These are phyloP conservation scores for Pouteria campechiana DNA, from an alignment of 179 eudicot species.

Conservation along the genomic window DNA sequence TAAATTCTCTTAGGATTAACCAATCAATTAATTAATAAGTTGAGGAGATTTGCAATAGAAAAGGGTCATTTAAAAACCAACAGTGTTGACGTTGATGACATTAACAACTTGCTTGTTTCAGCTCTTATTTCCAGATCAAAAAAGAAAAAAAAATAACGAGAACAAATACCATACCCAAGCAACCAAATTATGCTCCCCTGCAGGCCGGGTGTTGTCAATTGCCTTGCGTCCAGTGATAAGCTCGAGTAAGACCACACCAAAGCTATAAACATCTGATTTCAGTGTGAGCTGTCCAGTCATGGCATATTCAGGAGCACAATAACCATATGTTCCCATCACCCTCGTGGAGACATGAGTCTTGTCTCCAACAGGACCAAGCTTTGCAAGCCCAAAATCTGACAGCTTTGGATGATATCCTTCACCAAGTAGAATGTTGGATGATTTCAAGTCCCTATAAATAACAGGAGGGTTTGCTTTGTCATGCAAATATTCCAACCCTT, in stretches of 20 bases:
- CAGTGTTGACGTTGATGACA: too few relatives aligned
- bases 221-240: constrained; percentile 92
- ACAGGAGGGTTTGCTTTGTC: constrained; percentile 93
- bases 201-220: constrained; percentile 57
- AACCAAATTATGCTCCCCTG: constrained; percentile 90
- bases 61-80: neutral
- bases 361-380: constrained; percentile 86
- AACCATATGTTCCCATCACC: constrained; percentile 95
- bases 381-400: constrained; percentile 92
- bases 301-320: constrained; percentile 96
- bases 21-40: neutral
- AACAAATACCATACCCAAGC: constrained; percentile 58
- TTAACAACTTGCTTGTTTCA: too few relatives aligned
- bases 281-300: constrained; percentile 93
- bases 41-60: neutral
- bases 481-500: constrained; percentile 88
- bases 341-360: constrained; percentile 90
- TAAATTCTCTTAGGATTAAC: neutral
- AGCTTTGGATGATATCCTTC: constrained; percentile 74
- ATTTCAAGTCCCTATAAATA: constrained; percentile 78
- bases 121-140: too few relatives aligned
- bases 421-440: constrained; percentile 83
- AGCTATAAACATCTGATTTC: constrained; percentile 88
- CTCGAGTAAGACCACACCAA: constrained; percentile 90
- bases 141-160: neutral